phyloP scores from a whole-genome alignment of 1,284 basidiomycete species.

The Puccinia novopanici region DNA sequence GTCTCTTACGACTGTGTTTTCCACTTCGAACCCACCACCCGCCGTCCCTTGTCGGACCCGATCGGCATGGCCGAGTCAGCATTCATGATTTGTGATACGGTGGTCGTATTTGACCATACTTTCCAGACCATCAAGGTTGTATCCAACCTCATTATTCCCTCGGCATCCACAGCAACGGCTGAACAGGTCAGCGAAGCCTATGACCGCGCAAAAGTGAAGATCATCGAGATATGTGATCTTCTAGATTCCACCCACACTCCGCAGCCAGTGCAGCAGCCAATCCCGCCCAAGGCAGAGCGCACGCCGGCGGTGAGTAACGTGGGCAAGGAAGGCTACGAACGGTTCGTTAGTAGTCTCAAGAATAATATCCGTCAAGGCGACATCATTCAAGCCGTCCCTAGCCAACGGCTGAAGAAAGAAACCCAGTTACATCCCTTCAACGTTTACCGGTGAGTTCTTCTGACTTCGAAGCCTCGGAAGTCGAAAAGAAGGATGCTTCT shows the following conservation, averaged over 20 bases:
- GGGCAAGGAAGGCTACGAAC: slow-evolving; percentile 87
- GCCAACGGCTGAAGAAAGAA: slow-evolving; percentile 80
- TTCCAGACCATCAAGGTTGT: slow-evolving; percentile 93
- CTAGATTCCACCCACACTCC: slow-evolving; percentile 68
- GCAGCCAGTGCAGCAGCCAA: slow-evolving; percentile 64
- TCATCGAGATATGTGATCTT: slow-evolving; percentile 73
- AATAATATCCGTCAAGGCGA: slow-evolving; percentile 93
- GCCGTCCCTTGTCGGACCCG: slow-evolving; percentile 71
- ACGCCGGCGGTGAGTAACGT: slow-evolving; percentile 81
- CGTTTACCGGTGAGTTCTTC: slow-evolving; percentile 61
- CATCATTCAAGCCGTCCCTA: slow-evolving; percentile 98
- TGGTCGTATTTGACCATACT: slow-evolving; percentile 95
- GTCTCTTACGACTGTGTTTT: slow-evolving; percentile 94
- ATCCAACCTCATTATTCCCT: slow-evolving; percentile 86
- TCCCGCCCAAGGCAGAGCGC: slow-evolving; percentile 54
- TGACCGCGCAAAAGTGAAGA: slow-evolving; percentile 75
- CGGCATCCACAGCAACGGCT: slow-evolving; percentile 58
- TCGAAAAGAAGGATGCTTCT: not conserved
- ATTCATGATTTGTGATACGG: slow-evolving; percentile 93
- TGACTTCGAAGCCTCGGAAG: not conserved
- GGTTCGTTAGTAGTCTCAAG: slow-evolving; percentile 87
- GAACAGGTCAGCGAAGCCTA: slow-evolving; percentile 74
- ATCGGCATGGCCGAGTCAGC: slow-evolving; percentile 87
- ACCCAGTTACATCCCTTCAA: slow-evolving; percentile 95
- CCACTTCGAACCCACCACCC: slow-evolving; percentile 74